Conservation (phyloP, 352 stramenopile genomes). For the Phytophthora hybrid region DNA sequence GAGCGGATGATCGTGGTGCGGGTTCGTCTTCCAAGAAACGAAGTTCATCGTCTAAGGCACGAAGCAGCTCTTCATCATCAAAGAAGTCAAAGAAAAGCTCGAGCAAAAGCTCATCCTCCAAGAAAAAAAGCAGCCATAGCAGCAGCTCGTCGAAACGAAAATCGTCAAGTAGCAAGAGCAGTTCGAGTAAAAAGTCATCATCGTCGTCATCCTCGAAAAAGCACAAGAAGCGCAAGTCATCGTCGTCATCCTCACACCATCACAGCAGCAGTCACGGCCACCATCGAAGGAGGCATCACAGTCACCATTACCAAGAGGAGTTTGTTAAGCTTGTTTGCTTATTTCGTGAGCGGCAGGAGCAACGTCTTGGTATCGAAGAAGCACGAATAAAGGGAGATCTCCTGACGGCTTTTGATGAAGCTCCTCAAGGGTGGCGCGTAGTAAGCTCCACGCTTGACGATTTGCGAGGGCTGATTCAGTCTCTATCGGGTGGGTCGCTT, state of each 20-base stretch:
- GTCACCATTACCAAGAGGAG: slow-evolving; percentile 69
- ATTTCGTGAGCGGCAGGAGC: slow-evolving; percentile 64
- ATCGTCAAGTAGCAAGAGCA: slow-evolving; percentile 56
- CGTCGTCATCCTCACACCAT: slow-evolving; percentile 68
- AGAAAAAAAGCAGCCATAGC: slow-evolving; percentile 52
- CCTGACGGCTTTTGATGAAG: slow-evolving; percentile 48
- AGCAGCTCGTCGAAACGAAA: slow-evolving; percentile 58
- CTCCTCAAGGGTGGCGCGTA: slow-evolving; percentile 71
- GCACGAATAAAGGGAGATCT: slow-evolving; percentile 51
- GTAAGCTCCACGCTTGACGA: slow-evolving; percentile 75
- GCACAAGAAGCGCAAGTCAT: slow-evolving; percentile 75
- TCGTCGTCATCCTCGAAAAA: slow-evolving; percentile 65
- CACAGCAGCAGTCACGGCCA: slow-evolving; percentile 59
- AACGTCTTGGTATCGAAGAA: slow-evolving; percentile 69
- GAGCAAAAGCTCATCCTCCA: slow-evolving; percentile 54
- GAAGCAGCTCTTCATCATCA: slow-evolving; percentile 47
- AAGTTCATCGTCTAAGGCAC: slow-evolving; percentile 53
- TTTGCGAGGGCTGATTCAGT: slow-evolving; percentile 61
- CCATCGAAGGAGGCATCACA: slow-evolving; percentile 65
- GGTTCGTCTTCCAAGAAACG: slow-evolving; percentile 44
- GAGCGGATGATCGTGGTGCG: slow-evolving; percentile 6
- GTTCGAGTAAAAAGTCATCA: slow-evolving; percentile 65
- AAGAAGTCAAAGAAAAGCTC: slow-evolving; percentile 54
- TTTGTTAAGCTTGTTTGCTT: slow-evolving; percentile 70
- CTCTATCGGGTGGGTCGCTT: slow-evolving; percentile 69